A percentile compares a stretch with the other conserved stretches of the same genome.
Conservation (phyloP, 2,329 filamentous ascomycete species). For the Talaromyces sp. region DNA sequence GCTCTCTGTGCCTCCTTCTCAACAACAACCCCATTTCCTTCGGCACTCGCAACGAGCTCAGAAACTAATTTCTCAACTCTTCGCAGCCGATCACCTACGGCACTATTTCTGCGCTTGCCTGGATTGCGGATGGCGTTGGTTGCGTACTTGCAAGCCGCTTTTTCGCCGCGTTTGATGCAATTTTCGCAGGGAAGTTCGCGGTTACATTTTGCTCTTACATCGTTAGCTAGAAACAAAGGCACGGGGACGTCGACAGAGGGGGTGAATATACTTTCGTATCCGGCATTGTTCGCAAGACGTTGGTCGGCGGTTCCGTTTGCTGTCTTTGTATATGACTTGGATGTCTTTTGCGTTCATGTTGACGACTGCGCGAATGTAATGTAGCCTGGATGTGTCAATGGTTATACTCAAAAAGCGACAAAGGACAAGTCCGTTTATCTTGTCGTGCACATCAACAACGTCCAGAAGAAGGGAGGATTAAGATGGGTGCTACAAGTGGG, state of each 20-base stretch:
- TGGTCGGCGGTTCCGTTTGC: constrained; percentile 17
- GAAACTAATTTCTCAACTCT: constrained; percentile 18
- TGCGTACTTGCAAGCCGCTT: constrained; percentile 14
- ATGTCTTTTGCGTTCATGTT: constrained; percentile 1
- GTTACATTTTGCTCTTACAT: constrained; percentile 14
- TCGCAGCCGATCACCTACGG: constrained; percentile 56
- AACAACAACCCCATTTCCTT: background rate
- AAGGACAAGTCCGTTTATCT: background rate
- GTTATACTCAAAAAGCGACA: background rate
- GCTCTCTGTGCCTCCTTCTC: background rate
- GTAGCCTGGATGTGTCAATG: background rate
- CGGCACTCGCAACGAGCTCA: constrained; percentile 10
- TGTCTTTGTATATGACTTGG: constrained; percentile 14
- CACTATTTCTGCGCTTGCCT: constrained; percentile 41
- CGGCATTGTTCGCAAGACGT: constrained; percentile 20
- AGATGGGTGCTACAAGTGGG: background rate
- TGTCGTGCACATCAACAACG: background rate
- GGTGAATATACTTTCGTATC: constrained; percentile 13
- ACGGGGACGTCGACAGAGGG: background rate
- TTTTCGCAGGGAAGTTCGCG: constrained; percentile 15
- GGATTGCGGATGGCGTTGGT: constrained; percentile 16
- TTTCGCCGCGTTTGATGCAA: constrained; percentile 17
- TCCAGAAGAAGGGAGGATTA: background rate
- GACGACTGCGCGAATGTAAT: background rate
- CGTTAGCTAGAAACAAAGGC: background rate